Base-by-base conservation (phyloP, 805 yeast genomes). In the Metschnikowia peoriensis region DNA sequence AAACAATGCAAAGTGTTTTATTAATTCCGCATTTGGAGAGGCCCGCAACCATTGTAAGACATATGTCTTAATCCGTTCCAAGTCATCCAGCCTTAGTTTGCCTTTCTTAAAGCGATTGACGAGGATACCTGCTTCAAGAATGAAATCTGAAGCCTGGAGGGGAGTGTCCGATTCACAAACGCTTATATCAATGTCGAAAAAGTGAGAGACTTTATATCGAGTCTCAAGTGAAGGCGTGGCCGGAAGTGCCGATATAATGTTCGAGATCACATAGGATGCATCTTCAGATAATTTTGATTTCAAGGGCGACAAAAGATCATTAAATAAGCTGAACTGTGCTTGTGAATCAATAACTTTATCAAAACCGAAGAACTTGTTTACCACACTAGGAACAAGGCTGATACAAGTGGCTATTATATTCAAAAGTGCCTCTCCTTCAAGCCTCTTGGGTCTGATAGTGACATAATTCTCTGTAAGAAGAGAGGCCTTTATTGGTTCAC, bases 31-130 rank as follows among this genome's bases (percentile, higher is more conserved):
- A 4, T 40, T 34, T 6, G n/a, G 22, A 4, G 51, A 47, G 28
- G 15, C n/a, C 8, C 43, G 38, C 5, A 49, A 39, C 55, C 57
- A 54, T 11, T 32, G 10, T 16, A 17, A 9, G 27, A 51, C 35
- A 28, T 28, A 28, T 5, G 10, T 14, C 16, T 51, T 50, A 16
- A 28, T 14, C 22, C 16, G 41, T 7, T 37, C 22, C 29, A 47
- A 41, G 12, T 12, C 17, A 16, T 10, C 9, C 14, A 41, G 15
- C 12, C 41, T 37, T 11, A 51, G 40, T 28, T 12, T 16, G 38
- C 46, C 44, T 28, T 35, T 28, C 12, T 41, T 28, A 10, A 32
- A 46, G 12, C 28, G 37, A 29, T 38, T 28, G 14, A 38, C 22
- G 14, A 49, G 43, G 10, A 47, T 28, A 5, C 44, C 48, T 28